These are phyloP conservation scores for Raphanus hybrid DNA, from an alignment of 441 rosid genomes.

Conservation along the genomic window DNA sequence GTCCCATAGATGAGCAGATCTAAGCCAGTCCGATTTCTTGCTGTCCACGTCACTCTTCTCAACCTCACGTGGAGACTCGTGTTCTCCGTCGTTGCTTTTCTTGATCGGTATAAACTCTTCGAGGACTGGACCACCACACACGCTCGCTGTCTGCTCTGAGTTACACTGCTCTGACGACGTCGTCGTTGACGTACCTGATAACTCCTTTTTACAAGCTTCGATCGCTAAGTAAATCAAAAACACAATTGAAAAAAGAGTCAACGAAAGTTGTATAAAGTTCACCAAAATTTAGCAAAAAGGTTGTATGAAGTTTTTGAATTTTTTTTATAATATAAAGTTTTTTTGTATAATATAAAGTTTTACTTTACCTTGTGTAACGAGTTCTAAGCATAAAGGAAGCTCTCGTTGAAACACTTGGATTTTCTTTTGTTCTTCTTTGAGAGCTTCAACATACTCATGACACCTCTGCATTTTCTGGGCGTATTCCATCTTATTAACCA, in stretches of 20 bases:
- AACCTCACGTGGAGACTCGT: slow-evolving; percentile 43
- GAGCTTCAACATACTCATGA: slow-evolving; percentile 66
- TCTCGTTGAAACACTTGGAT: slow-evolving; percentile 88
- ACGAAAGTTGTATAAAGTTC: neutral
- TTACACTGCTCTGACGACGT: slow-evolving; percentile 48
- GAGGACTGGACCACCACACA: slow-evolving; percentile 57
- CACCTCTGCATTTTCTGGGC: slow-evolving; percentile 61
- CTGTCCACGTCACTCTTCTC: slow-evolving; percentile 10
- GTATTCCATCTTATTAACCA: slow-evolving; percentile 22
- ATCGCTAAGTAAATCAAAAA: slow-evolving; percentile 54
- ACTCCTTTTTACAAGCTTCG: slow-evolving; percentile 67
- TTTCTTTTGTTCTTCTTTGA: slow-evolving; percentile 82
- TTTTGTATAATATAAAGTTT: neutral
- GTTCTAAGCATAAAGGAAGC: slow-evolving; percentile 41
- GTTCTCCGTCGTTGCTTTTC: slow-evolving; percentile 51
- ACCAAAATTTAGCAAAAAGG: too few relatives aligned
- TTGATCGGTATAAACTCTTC: slow-evolving; percentile 88
- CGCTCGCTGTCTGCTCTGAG: slow-evolving; percentile 81
- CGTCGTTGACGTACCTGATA: slow-evolving; percentile 67
- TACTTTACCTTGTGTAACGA: too few relatives aligned
- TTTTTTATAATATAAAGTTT: too few relatives aligned
- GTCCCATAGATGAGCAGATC: slow-evolving; percentile 94
- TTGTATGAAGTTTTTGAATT: too few relatives aligned
- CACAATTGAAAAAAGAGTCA: neutral
- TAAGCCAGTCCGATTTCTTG: slow-evolving; percentile 94